Evolutionary conservation across 176 grass and related monocot genomes (phyloP), one percentile per base, ranked within the genome.

Genomic region (Alopecurus myosuroides): DNA sequence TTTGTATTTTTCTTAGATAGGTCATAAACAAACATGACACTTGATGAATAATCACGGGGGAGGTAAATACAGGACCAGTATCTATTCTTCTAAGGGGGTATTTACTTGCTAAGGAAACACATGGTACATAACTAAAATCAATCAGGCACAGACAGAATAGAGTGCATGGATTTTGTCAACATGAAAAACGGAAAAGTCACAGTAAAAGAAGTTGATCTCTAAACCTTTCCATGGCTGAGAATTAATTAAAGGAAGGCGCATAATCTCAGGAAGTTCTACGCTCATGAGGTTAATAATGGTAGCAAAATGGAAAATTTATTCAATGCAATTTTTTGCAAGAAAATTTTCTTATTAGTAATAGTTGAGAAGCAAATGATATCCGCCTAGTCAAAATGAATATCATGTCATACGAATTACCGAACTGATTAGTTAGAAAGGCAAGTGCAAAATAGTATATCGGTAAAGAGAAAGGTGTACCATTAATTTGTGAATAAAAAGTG

Each of bases 11-110:
- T 92, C 83, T 95, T 91, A 48, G 97, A 90, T 50, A 95, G 91
- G 68, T 98, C 93, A 84, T 95, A 92, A 73, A 98, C 88, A 90
- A 98, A 98, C 90, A 98, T 94, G 77, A 98, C 93, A 85, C 97
- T 93, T 98, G 56, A 55, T 42, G 79, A 90, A 85, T 73, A 92
- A 88, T 70, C 83, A 89, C 26, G 40, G 48, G 63, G 57, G 45
- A 79, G 30, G 80, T 86, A 48, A 90, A 89, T 85, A 52, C n/a
- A 80, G 9, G 77, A 77, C 20, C 30, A 19, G 29, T 62, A 65
- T 66, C 46, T 15, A 36, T 12, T 70, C 68, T 35, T 35, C 10
- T 34, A 35, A 66, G 18, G 13, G 61, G 29, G 14, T 71, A 77
- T 58, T 29, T 20, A 69, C 28, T 70, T 77, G 36, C 9, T 26